phyloP scores from a whole-genome alignment of 2,329 filamentous ascomycete genomes.

The Paramyrothecium roridum region DNA sequence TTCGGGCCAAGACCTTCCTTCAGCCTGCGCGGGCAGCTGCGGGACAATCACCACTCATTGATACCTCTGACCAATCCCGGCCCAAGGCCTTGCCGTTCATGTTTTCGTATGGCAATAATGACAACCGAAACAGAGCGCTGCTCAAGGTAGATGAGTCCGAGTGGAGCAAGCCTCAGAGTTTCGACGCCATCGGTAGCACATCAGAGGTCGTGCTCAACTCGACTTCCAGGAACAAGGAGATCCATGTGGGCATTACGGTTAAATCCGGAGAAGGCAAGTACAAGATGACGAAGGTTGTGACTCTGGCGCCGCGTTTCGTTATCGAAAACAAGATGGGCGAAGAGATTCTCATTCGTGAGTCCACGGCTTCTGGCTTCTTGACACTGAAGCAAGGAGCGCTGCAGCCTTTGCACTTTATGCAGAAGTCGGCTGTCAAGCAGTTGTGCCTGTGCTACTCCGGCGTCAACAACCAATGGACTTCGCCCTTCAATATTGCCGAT shows the following conservation, averaged over 20 bases:
- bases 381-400: conserved; percentile 74
- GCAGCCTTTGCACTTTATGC: conserved; percentile 84
- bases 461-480: conserved; percentile 95
- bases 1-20: conserved; percentile 85
- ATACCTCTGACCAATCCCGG: conserved; percentile 47
- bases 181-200: conserved; percentile 93
- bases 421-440: conserved; percentile 80
- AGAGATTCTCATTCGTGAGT: conserved; percentile 85
- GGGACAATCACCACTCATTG: conserved; percentile 65
- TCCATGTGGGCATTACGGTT: conserved; percentile 87
- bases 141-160: conserved; percentile 85
- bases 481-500: conserved; percentile 95
- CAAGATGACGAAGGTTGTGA: conserved; percentile 94
- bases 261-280: conserved; percentile 94
- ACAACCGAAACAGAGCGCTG: conserved; percentile 85
- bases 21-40: conserved; percentile 79
- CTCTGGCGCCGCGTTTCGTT: conserved; percentile 86
- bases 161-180: conserved; percentile 98
- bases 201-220: conserved; percentile 84
- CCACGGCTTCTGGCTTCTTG: conserved; percentile 83
- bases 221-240: conserved; percentile 67
- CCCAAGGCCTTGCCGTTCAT: conserved; percentile 86
- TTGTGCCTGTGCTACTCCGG: conserved; percentile 90
- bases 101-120: conserved; percentile 89
- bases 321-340: conserved; percentile 91